A percentile compares a stretch with the other conserved stretches of the same genome.
These are phyloP conservation scores for Trametopsis cervina DNA, from an alignment of 768 basidiomycete genomes.

Conservation along the genomic window DNA sequence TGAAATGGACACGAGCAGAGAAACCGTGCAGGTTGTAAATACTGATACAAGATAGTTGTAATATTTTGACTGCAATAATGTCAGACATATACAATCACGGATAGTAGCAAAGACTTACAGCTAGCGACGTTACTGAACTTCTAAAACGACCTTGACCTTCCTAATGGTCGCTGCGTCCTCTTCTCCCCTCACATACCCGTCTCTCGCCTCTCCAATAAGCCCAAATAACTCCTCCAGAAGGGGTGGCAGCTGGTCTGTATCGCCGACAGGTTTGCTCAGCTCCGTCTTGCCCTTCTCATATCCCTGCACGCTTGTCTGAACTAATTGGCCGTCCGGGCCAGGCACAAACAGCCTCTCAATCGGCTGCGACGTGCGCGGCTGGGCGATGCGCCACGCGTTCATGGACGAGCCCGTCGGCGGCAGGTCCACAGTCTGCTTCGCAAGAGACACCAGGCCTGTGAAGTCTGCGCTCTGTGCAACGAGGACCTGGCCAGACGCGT, in stretches of 20 bases:
- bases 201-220: conserved; percentile 13
- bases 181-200: conserved; percentile 9
- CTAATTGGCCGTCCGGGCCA: conserved; percentile 1
- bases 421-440: conserved; percentile 8
- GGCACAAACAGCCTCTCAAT: conserved; percentile 18
- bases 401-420: conserved; percentile 17
- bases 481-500: conserved; percentile 15
- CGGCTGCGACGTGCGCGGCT: conserved; percentile 13
- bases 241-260: conserved; percentile 12
- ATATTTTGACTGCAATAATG: too few species aligned
- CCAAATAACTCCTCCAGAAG: conserved; percentile 16
- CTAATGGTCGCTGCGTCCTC: conserved; percentile 10
- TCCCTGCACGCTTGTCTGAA: conserved; percentile 19
- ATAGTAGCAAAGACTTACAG: too few species aligned
- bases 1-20: too few species aligned
- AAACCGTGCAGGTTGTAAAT: too few species aligned
- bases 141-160: conserved; percentile 11
- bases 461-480: conserved; percentile 11
- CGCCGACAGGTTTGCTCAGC: conserved; percentile 14
- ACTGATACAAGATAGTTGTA: too few species aligned
- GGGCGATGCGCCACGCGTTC: conserved; percentile 18
- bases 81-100: too few species aligned
- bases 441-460: conserved; percentile 10
- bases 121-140: background rate
- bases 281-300: conserved; percentile 13